Evolutionary conservation across 805 yeast genomes (phyloP), one percentile per base, ranked within the genome.

Genomic region (Alloascoidea africana): DNA sequence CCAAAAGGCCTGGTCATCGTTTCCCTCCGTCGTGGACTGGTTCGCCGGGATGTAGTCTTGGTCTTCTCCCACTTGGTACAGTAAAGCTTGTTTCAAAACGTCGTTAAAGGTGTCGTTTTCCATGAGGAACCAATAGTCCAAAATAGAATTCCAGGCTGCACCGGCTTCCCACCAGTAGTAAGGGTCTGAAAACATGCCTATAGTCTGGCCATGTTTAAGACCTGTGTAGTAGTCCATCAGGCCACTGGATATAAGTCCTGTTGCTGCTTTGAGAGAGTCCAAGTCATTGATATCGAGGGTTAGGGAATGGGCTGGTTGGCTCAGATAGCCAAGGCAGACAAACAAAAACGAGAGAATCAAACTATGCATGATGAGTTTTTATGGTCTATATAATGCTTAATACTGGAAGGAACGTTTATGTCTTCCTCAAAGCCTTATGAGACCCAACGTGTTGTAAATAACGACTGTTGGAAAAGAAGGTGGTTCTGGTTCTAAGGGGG

Each of bases 131-230:
- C 83, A 68, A 56, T 81, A 79, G 54, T 86, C 96, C 33, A 89
- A 52, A 67, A 89, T 62, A 14, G 81, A 66, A 5, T 95, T 94
- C 83, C 86, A 85, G 2, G 89, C 95, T 42, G 87, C 94, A 46
- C 97, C 97, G 5, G 96, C 94, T 61, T 86, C 86, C 96, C 96
- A 87, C 98, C 97, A 89, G 66, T 89, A 89, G 65, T 89, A 87
- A 0, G 97, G 97, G 51, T 66, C 61, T 8, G 76, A 63, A 55
- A 91, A 87, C 86, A 81, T 76, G 33, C 97, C 98, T 17, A 82
- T 64, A 3, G 86, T 70, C 4, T 87, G 80, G 27, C 96, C 96
- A 33, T 65, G 54, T 27, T 66, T 54, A 43, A 56, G 46, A 19
- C 84, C 84, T 45, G 69, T 68, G 55, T 80, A 80, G 55, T 80